Conservation (phyloP, 129 eudicot genomes). For the sunflower (Helianthus annuus) region DNA sequence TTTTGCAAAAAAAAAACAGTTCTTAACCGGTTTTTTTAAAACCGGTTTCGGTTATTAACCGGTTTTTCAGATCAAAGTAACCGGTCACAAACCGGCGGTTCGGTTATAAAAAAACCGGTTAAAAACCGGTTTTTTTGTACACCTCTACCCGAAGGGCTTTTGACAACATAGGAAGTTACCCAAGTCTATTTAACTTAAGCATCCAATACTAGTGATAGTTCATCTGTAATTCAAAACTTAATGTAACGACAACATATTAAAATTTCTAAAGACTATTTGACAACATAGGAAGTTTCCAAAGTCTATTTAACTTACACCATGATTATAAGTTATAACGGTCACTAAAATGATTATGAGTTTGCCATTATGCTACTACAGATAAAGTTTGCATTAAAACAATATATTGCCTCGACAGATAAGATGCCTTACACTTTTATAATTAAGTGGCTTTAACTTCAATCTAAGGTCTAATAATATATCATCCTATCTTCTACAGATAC, state of each 20-base stretch:
- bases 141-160: too few relatives aligned
- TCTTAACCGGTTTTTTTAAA: too few relatives aligned
- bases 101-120: too few relatives aligned
- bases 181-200: neutral
- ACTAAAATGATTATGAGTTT: neutral
- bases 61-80: too few relatives aligned
- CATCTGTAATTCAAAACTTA: neutral
- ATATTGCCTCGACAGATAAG: neutral
- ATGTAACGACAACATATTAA: neutral
- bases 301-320: too few relatives aligned
- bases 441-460: neutral
- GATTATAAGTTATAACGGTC: too few relatives aligned
- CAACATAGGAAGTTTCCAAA: too few relatives aligned
- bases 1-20: too few relatives aligned
- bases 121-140: too few relatives aligned
- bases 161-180: neutral
- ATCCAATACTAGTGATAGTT: constrained; percentile 6
- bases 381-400: neutral
- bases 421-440: neutral
- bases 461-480: neutral
- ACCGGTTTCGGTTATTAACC: too few relatives aligned
- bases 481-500: neutral
- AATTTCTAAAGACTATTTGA: too few relatives aligned
- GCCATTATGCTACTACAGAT: neutral
- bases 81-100: too few relatives aligned